Evolutionary conservation across 2,329 filamentous ascomycete species (phyloP).

Genomic region (Penicillium sp.): DNA sequence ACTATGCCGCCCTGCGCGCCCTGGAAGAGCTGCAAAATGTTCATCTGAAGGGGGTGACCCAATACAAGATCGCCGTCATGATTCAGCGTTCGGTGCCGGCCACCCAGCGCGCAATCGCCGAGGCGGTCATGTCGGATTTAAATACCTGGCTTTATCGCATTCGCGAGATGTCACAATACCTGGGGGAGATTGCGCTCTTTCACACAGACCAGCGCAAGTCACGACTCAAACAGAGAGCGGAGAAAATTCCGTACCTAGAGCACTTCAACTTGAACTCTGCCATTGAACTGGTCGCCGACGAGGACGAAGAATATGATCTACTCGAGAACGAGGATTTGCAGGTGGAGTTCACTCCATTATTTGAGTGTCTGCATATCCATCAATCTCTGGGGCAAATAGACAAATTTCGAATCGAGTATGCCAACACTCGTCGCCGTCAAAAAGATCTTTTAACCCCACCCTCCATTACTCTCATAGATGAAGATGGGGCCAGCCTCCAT

Average conservation of each 20-base stretch:
- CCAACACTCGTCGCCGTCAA: constrained; percentile 83
- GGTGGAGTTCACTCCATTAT: constrained; percentile 90
- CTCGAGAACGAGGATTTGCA: constrained; percentile 93
- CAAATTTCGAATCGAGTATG: constrained; percentile 86
- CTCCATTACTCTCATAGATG: constrained; percentile 72
- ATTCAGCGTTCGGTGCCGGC: constrained; percentile 94
- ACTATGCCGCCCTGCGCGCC: constrained; percentile 90
- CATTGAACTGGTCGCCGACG: constrained; percentile 92
- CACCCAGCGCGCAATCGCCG: constrained; percentile 88
- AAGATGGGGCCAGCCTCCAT: constrained; percentile 83
- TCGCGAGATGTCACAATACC: constrained; percentile 90
- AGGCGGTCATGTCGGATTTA: constrained; percentile 93
- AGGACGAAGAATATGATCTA: constrained; percentile 92
- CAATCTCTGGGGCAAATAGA: constrained; percentile 90
- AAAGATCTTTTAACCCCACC: constrained; percentile 84
- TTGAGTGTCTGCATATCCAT: constrained; percentile 94
- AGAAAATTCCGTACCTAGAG: constrained; percentile 70
- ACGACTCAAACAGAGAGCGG: constrained; percentile 78
- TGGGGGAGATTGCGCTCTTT: constrained; percentile 95
- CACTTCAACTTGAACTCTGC: constrained; percentile 93
- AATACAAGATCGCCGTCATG: constrained; percentile 91
- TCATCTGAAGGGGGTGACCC: constrained; percentile 88
- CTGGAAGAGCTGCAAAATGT: constrained; percentile 96
- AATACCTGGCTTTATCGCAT: constrained; percentile 97
- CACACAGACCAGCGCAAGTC: constrained; percentile 85